Evolutionary conservation across 2,329 filamentous ascomycete species (phyloP), one percentile per base, ranked within the genome.

Genomic region (Penicillium sclerotigenum): DNA sequence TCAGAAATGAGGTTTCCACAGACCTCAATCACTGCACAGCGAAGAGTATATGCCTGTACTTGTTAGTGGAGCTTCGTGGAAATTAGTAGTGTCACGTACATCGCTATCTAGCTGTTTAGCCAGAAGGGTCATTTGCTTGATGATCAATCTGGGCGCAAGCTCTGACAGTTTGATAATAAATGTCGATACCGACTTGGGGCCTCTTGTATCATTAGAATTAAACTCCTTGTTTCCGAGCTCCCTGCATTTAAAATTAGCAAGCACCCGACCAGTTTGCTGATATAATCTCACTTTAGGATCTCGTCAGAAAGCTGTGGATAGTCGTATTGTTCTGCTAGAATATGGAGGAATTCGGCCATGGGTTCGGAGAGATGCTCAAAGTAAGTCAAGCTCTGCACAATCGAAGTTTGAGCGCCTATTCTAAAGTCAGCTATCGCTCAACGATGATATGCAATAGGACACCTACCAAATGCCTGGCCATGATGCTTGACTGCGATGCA

Each of bases 321-420:
- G 75, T 99, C 94, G 77, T 97, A 99, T 77, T 97, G 93, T 71
- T 97, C 92, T 1, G 92, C 88, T 26, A 99, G 80, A 68, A 97
- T 99, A 67, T 97, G 91, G 5, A 99, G 79, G 67, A 99, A 96
- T 72, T 99, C 95, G 31, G 94, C 94, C 94, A 99, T 99, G 1
- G 94, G 94, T 70, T 99, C 94, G 0, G 94, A 93, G n/a, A 99
- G 79, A 74, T 99, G 94, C 75, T 99, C 94, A 68, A 97, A 99
- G 72, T 99, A 99, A 5, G 94, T 96, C 63, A 99, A 78, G 70
- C 94, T 97, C 73, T 99, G 94, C 52, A 97, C 92, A 68, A 99
- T 96, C 43, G 92, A 96, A 46, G 96, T 97, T 81, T 99, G 94
- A 1, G 94, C 94, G 49, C 90, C 90, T 95, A 66, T 9, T 6